phyloP scores from a whole-genome alignment of 2,329 filamentous ascomycete species.

The Rhinocladiella similis region DNA sequence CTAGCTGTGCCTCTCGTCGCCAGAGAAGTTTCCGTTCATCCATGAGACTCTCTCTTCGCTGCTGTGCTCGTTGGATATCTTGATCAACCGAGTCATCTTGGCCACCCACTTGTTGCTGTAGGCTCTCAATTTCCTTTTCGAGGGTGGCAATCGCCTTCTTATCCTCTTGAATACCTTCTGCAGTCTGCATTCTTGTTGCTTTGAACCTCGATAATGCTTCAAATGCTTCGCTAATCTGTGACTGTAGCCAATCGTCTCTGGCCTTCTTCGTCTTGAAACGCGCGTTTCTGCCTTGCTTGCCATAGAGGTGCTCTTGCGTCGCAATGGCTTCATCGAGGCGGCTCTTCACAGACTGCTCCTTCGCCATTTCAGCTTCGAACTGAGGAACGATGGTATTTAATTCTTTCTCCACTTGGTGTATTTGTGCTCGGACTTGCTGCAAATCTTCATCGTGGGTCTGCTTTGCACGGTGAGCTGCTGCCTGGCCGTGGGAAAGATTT shows the following conservation, averaged over 20 bases:
- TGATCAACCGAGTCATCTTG: conserved; percentile 72
- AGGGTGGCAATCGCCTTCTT: conserved; percentile 69
- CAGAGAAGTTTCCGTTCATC: conserved; percentile 86
- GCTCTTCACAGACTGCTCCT: conserved; percentile 70
- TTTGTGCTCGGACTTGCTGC: conserved; percentile 69
- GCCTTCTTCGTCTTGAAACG: conserved; percentile 87
- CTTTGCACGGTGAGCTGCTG: conserved; percentile 71
- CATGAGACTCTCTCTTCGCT: conserved; percentile 73
- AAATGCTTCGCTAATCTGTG: conserved; percentile 79
- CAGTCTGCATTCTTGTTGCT: conserved; percentile 78
- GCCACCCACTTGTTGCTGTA: conserved; percentile 71
- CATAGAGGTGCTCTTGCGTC: conserved; percentile 74
- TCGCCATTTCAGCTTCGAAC: conserved; percentile 70
- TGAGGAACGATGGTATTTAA: conserved; percentile 71
- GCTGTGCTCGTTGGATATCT: conserved; percentile 73
- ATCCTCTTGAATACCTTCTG: conserved; percentile 76
- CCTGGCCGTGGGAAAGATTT: conserved; percentile 78
- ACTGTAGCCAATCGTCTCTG: conserved; percentile 77
- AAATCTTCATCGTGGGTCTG: conserved; percentile 71
- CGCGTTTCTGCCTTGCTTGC: conserved; percentile 85
- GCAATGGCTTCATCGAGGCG: conserved; percentile 76
- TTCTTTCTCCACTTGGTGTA: conserved; percentile 73
- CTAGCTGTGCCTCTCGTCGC: conserved; percentile 84
- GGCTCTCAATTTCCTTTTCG: conserved; percentile 68
- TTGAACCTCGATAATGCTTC: conserved; percentile 75